Conservation (phyloP, 2,329 filamentous ascomycete genomes). For the Penicillium sp. region DNA sequence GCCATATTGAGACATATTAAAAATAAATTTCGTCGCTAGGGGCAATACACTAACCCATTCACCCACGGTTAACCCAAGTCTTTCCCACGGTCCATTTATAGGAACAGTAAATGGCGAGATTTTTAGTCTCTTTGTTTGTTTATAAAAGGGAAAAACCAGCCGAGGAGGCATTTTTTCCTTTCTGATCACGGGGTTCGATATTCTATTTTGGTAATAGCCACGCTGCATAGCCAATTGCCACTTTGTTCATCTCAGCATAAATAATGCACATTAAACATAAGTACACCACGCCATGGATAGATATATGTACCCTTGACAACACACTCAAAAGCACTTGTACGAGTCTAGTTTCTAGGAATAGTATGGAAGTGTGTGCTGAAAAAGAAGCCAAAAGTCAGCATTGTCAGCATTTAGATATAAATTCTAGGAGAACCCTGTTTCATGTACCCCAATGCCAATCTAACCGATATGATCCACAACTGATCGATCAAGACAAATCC, state of each 20-base stretch:
- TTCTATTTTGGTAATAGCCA: slow-evolving; percentile 4
- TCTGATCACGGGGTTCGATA: not conserved
- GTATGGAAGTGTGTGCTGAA: too few relatives aligned
- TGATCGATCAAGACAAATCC: not conserved
- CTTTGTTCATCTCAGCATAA: not conserved
- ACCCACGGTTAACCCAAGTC: not conserved
- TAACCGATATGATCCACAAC: slow-evolving; percentile 2
- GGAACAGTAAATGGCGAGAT: not conserved
- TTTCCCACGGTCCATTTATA: not conserved
- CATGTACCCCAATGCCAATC: not conserved
- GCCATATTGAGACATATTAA: not conserved
- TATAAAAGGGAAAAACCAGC: not conserved
- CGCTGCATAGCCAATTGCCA: not conserved
- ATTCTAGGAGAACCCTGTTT: not conserved
- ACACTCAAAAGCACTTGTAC: not conserved
- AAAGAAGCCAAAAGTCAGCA: not conserved
- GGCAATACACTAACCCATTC: slow-evolving; percentile 11
- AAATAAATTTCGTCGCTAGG: slow-evolving; percentile 15
- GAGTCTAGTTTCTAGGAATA: too few relatives aligned
- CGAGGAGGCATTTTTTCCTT: not conserved
- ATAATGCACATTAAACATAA: too few relatives aligned
- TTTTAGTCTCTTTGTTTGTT: too few relatives aligned
- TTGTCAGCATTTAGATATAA: not conserved
- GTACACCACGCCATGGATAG: not conserved
- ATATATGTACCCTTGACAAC: not conserved